Conservation (phyloP, 805 yeast genomes). For the Suhomyces sp. region DNA sequence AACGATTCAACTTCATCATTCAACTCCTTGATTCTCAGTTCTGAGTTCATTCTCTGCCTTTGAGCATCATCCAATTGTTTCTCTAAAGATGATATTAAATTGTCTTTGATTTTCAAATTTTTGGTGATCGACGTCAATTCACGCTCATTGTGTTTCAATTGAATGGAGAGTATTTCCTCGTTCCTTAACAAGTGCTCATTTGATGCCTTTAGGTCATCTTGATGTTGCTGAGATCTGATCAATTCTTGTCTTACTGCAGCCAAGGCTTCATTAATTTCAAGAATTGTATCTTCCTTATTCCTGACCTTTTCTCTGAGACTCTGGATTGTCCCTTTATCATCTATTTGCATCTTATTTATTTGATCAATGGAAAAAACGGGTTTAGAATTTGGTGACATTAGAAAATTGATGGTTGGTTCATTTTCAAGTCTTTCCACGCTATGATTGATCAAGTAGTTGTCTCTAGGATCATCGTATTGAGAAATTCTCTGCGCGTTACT, state of each 20-base stretch:
- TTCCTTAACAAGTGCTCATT: not conserved
- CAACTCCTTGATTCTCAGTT: conserved; percentile 1
- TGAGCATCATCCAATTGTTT: too few relatives aligned
- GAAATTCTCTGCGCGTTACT: not conserved
- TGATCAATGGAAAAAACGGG: conserved; percentile 32
- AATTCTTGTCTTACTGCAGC: not conserved
- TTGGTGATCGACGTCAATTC: conserved; percentile 29
- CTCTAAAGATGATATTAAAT: too few relatives aligned
- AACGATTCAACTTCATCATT: not conserved
- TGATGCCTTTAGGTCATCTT: conserved; percentile 1
- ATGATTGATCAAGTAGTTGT: conserved; percentile 3
- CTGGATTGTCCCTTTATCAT: conserved; percentile 12
- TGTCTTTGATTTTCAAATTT: conserved; percentile 19
- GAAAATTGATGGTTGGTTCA: conserved; percentile 31
- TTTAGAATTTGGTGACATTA: conserved; percentile 32
- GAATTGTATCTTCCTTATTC: conserved; percentile 6
- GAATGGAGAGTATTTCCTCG: conserved; percentile 14
- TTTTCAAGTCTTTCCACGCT: conserved; percentile 15
- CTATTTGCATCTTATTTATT: conserved; percentile 24
- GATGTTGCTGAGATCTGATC: conserved; percentile 1
- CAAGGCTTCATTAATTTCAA: conserved; percentile 1
- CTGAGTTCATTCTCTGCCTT: not conserved
- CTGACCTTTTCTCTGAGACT: conserved; percentile 8
- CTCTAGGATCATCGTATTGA: not conserved
- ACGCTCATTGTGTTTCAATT: conserved; percentile 25